phyloP scores from a whole-genome alignment of 441 rosid species.

The Populus hybrid region DNA sequence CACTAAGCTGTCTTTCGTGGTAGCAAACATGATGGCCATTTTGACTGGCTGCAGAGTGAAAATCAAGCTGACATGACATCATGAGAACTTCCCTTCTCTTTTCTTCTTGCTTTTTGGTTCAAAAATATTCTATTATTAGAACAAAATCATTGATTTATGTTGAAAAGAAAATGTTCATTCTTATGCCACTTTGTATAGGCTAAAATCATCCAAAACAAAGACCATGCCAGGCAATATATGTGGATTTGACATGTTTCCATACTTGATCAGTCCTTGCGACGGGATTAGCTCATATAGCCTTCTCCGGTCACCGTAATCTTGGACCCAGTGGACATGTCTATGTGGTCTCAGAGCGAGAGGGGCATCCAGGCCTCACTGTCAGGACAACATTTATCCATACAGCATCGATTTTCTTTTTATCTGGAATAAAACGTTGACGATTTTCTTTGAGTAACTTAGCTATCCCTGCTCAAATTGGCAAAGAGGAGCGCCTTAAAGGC shows the following conservation, averaged over 20 bases:
- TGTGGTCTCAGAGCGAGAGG: not conserved
- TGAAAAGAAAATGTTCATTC: not conserved
- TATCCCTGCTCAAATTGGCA: not conserved
- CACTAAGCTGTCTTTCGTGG: not conserved
- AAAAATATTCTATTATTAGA: not conserved
- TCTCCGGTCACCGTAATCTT: not conserved
- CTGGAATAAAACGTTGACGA: not conserved
- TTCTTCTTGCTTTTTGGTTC: not conserved
- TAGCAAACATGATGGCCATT: no score
- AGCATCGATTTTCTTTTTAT: no score
- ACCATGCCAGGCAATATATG: no score
- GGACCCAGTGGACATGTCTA: no score
- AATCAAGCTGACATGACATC: not conserved
- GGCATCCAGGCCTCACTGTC: not conserved
- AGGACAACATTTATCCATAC: no score
- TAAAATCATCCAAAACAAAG: no score
- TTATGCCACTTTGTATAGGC: not conserved
- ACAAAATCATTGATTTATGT: not conserved
- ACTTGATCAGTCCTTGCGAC: no score
- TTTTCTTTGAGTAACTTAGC: no score
- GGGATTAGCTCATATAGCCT: no score
- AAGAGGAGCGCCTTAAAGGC: not conserved
- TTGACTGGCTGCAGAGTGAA: not conserved
- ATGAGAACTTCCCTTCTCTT: not conserved
- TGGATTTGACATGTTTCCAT: no score